phyloP scores from a whole-genome alignment of 179 eudicot genomes.

The Silene coronaria region DNA sequence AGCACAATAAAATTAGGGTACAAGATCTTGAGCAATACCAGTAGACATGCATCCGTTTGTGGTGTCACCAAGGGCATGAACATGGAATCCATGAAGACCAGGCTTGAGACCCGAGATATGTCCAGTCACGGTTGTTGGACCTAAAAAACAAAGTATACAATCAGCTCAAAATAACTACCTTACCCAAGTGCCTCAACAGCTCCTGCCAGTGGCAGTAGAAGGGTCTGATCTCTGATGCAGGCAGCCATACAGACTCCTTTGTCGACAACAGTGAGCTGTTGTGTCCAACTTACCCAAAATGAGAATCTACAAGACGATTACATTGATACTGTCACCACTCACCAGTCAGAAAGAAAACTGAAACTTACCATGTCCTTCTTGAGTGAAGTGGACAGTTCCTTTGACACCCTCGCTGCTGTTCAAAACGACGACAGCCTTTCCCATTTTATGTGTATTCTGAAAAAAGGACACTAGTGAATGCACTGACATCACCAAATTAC shows the following conservation, averaged over 20 bases:
- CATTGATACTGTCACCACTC: neutral
- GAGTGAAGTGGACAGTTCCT: slow-evolving; percentile 69
- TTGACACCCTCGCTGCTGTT: slow-evolving; percentile 64
- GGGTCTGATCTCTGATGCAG: neutral
- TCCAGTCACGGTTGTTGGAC: slow-evolving; percentile 84
- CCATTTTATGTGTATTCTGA: slow-evolving; percentile 73
- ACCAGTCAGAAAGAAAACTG: slow-evolving; percentile 5
- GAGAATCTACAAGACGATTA: neutral
- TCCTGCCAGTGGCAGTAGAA: neutral
- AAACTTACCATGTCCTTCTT: slow-evolving; percentile 77
- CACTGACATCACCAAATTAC: neutral
- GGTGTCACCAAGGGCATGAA: slow-evolving; percentile 91
- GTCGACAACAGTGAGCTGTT: neutral
- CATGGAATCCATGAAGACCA: slow-evolving; percentile 91
- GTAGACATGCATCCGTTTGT: slow-evolving; percentile 95
- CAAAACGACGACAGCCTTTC: slow-evolving; percentile 83
- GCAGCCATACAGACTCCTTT: neutral
- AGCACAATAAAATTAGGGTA: neutral
- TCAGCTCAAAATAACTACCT: neutral
- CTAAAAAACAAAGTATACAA: slow-evolving; percentile 26
- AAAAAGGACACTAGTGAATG: slow-evolving; percentile 9
- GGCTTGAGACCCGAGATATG: slow-evolving; percentile 70
- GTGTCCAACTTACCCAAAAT: neutral
- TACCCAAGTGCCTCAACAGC: neutral
- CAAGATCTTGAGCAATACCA: slow-evolving; percentile 35